A percentile compares a stretch with the other conserved stretches of the same genome.
Conservation (phyloP, 2,329 filamentous ascomycete species). For the Orbilia brochopaga region DNA sequence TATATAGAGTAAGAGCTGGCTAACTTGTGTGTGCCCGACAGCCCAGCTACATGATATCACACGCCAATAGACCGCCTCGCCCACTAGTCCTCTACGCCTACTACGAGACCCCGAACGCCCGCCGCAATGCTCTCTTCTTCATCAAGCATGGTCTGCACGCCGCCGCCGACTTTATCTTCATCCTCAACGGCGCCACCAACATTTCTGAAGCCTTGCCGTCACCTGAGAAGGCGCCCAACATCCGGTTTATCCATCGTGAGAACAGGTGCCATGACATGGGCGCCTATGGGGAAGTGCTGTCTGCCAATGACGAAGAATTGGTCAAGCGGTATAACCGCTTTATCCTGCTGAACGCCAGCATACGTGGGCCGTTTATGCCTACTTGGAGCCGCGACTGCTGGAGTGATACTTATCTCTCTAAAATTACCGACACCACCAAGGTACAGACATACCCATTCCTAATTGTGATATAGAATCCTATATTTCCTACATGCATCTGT, state of each 20-base stretch:
- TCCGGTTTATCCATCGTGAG: slow-evolving; percentile 56
- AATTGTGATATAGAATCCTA: too few relatives aligned
- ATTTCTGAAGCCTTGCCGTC: slow-evolving; percentile 54
- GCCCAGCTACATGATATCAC: too few relatives aligned
- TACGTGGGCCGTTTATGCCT: slow-evolving; percentile 59
- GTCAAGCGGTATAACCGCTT: slow-evolving; percentile 58
- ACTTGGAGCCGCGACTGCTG: slow-evolving; percentile 57
- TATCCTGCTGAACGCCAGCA: slow-evolving; percentile 57
- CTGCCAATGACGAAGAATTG: slow-evolving; percentile 53
- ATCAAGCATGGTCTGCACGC: slow-evolving; percentile 58
- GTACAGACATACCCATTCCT: slow-evolving; percentile 49
- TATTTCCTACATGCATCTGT: too few relatives aligned
- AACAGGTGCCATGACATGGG: slow-evolving; percentile 58
- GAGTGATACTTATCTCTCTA: slow-evolving; percentile 57
- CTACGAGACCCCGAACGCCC: slow-evolving; percentile 56
- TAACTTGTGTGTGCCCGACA: too few relatives aligned
- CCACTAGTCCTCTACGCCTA: slow-evolving; percentile 58
- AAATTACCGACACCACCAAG: slow-evolving; percentile 56
- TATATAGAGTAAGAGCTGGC: too few relatives aligned
- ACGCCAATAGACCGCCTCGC: slow-evolving; percentile 6
- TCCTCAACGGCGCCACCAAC: slow-evolving; percentile 58
- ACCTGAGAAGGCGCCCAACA: slow-evolving; percentile 53
- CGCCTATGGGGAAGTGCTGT: slow-evolving; percentile 57
- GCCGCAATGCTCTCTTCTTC: slow-evolving; percentile 58
- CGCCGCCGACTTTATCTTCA: slow-evolving; percentile 59